Evolutionary conservation across 768 basidiomycete species (phyloP).

Genomic region (Fibroporia radiculosa): DNA sequence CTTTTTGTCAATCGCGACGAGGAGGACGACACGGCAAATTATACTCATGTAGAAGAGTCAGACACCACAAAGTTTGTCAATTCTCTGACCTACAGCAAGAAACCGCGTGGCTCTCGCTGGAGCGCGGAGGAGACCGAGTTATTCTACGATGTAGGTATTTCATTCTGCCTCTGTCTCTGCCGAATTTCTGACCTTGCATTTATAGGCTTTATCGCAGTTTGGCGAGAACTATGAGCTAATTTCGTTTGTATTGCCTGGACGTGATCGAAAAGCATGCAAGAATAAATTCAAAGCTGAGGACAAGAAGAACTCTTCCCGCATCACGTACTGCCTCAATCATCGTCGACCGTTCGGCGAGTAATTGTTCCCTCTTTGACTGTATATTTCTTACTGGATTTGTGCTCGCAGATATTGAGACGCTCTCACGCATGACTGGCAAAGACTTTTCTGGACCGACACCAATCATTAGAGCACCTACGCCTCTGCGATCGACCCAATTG

Average conservation of each 20-base stretch:
- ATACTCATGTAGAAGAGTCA: constrained; percentile 75
- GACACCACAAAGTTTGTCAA: constrained; percentile 84
- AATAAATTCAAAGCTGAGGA: constrained; percentile 92
- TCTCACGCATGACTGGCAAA: constrained; percentile 77
- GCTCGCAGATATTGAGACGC: constrained; percentile 54
- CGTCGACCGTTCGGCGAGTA: constrained; percentile 67
- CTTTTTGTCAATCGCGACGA: constrained; percentile 67
- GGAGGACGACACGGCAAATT: constrained; percentile 61
- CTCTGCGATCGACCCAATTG: constrained; percentile 27
- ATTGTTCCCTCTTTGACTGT: background rate
- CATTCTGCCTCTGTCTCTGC: background rate
- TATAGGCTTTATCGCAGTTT: constrained; percentile 79
- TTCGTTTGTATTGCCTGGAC: constrained; percentile 74
- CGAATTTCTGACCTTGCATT: constrained; percentile 8
- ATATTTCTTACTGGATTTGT: background rate
- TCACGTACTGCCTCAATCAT: constrained; percentile 69
- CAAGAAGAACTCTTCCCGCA: constrained; percentile 67
- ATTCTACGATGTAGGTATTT: constrained; percentile 64
- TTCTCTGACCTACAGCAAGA: constrained; percentile 73
- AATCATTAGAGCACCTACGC: constrained; percentile 43
- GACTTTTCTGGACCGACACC: constrained; percentile 80
- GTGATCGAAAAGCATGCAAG: constrained; percentile 85
- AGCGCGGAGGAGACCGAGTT: constrained; percentile 83
- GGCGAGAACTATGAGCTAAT: constrained; percentile 93
- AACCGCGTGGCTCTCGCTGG: constrained; percentile 80